Conservation (phyloP, 1,139 yeast species). For the Suhomyces choctaworum region DNA sequence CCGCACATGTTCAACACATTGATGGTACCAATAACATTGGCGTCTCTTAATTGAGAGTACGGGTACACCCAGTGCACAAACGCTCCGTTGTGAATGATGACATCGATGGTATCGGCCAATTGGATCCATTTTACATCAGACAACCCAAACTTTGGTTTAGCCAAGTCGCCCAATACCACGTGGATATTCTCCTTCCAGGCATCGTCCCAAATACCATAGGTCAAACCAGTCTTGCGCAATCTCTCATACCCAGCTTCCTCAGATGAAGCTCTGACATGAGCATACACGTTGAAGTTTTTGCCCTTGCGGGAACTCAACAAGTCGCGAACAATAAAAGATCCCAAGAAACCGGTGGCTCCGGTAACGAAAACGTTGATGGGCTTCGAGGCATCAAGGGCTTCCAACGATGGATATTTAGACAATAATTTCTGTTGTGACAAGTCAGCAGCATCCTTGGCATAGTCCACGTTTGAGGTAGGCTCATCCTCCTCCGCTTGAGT, state of each 20-base stretch:
- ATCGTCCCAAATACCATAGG: constrained; percentile 85
- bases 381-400: constrained; percentile 30
- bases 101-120: constrained; percentile 65
- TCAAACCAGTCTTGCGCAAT: constrained; percentile 70
- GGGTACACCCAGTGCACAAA: constrained; percentile 99
- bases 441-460: constrained; percentile 72
- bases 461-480: constrained; percentile 40
- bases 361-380: constrained; percentile 77
- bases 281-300: constrained; percentile 59
- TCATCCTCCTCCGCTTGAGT: constrained; percentile 21
- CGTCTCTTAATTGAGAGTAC: constrained; percentile 83
- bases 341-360: constrained; percentile 96
- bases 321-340: constrained; percentile 82
- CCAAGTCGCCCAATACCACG: constrained; percentile 81
- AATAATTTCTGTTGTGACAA: constrained; percentile 51
- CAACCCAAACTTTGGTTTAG: constrained; percentile 71
- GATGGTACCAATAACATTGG: constrained; percentile 87
- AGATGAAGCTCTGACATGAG: constrained; percentile 87
- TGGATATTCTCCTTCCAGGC: constrained; percentile 57
- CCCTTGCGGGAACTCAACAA: constrained; percentile 51
- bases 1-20: constrained; percentile 80
- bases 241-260: constrained; percentile 72
- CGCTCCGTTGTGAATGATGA: constrained; percentile 94
- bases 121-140: constrained; percentile 54
- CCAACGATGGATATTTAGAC: constrained; percentile 33